These are phyloP conservation scores for Hypoxylon trugodes DNA, from an alignment of 495 filamentous ascomycete genomes.

Conservation along the genomic window DNA sequence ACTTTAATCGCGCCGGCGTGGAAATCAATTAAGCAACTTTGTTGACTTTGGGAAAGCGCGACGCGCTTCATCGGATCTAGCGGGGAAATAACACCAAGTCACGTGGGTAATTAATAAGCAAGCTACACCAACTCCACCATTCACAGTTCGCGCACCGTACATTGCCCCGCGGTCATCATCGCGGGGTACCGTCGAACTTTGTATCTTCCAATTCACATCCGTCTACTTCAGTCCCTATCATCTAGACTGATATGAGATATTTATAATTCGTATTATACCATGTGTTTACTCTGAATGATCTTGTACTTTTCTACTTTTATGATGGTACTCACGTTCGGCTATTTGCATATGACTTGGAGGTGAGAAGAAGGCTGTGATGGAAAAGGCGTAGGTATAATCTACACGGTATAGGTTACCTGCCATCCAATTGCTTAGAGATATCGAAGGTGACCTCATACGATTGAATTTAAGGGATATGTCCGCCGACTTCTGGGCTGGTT, in stretches of 20 bases:
- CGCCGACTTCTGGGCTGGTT: constrained; percentile 87
- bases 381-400: background rate
- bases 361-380: background rate
- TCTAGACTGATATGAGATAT: background rate
- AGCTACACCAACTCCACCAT: background rate
- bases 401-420: too few relatives aligned
- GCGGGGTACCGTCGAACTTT: too few relatives aligned
- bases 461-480: constrained; percentile 61
- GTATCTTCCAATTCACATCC: too few relatives aligned
- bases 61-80: constrained; percentile 19
- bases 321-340: background rate
- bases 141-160: too few relatives aligned
- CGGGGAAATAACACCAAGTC: constrained; percentile 42
- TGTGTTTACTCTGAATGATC: background rate
- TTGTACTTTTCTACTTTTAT: background rate
- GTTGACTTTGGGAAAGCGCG: constrained; percentile 38
- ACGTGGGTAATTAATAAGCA: constrained; percentile 27
- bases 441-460: background rate
- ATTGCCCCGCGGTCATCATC: too few relatives aligned
- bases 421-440: too few relatives aligned
- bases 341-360: background rate
- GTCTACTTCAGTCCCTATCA: too few relatives aligned
- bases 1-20: background rate
- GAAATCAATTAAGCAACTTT: constrained; percentile 26
- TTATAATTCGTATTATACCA: background rate